Percentiles rank a stretch among this genome's conserved stretches.
Evolutionary conservation across 148 eudicot species (phyloP).

Genomic region (Diospyros kaki): DNA sequence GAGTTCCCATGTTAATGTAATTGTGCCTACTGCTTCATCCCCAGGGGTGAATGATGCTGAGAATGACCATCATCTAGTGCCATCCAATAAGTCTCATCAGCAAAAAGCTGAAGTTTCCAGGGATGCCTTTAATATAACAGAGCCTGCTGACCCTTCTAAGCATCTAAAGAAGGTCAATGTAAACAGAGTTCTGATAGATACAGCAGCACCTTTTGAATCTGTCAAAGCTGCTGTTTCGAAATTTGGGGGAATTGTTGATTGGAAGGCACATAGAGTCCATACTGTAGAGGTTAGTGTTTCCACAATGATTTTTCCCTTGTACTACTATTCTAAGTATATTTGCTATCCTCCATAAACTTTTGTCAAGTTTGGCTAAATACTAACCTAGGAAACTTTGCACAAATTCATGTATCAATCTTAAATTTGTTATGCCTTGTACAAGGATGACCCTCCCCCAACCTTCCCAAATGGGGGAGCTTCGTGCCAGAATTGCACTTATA

Average conservation of each 20-base stretch:
- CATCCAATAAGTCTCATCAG: slow-evolving; percentile 12
- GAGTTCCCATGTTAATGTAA: neutral
- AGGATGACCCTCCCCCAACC: no score
- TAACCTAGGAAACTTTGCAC: neutral
- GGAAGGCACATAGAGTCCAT: slow-evolving; percentile 92
- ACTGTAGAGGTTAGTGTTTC: slow-evolving; percentile 75
- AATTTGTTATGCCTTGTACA: no score
- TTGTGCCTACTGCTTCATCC: slow-evolving; percentile 3
- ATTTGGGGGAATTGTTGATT: slow-evolving; percentile 96
- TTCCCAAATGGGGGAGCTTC: no score
- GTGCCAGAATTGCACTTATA: neutral
- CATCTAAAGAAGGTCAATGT: slow-evolving; percentile 19
- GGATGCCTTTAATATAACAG: neutral
- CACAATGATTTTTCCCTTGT: slow-evolving; percentile 1
- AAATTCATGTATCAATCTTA: neutral
- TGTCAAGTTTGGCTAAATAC: neutral
- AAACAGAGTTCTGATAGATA: slow-evolving; percentile 63
- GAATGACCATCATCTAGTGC: slow-evolving; percentile 8
- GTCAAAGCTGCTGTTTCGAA: slow-evolving; percentile 95
- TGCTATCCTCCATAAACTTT: neutral
- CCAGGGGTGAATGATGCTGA: slow-evolving; percentile 3
- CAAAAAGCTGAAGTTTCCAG: neutral
- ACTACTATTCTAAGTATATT: neutral
- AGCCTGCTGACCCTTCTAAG: slow-evolving; percentile 11
- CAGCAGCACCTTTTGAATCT: slow-evolving; percentile 90